Percentiles rank a stretch among this genome's conserved stretches.
These are phyloP conservation scores for Colletotrichum chlorophyti DNA, from an alignment of 2,329 filamentous ascomycete genomes.

Conservation along the genomic window DNA sequence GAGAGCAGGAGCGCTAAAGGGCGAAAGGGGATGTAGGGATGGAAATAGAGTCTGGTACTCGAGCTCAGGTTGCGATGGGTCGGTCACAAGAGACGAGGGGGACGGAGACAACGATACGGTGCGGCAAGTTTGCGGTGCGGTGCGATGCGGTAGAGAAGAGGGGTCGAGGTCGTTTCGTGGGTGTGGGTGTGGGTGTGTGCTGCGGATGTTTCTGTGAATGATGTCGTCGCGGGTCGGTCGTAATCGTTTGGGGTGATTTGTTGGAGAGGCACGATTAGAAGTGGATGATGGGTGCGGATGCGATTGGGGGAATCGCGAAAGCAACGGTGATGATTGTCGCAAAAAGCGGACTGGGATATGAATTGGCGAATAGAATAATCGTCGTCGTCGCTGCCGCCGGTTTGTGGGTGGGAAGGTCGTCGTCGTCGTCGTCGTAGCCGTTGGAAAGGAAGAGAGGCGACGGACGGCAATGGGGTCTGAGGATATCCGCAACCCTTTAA, in stretches of 20 bases:
- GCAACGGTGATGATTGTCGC: no score
- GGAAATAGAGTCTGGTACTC: no score
- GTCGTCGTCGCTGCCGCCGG: no score
- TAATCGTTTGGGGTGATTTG: not conserved
- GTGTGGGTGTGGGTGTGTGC: not conserved
- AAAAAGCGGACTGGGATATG: no score
- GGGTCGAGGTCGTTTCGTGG: slow-evolving; percentile 5
- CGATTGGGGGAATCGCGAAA: not conserved
- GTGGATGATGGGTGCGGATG: not conserved
- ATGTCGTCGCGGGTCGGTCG: slow-evolving; percentile 19
- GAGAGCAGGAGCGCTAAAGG: not conserved
- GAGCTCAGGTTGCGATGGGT: no score
- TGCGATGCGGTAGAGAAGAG: not conserved
- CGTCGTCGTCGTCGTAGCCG: no score
- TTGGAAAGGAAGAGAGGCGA: no score
- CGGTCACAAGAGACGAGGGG: not conserved
- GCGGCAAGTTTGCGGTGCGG: not conserved
- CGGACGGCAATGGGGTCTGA: no score
- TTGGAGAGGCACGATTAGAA: no score
- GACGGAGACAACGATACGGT: not conserved
- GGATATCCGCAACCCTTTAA: no score
- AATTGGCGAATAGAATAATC: no score
- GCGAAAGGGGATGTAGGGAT: not conserved
- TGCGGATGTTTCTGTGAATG: not conserved
- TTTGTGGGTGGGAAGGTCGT: no score